These are phyloP conservation scores for Endotrypanum monterogeii DNA, from an alignment of 208 protist species.

Conservation along the genomic window DNA sequence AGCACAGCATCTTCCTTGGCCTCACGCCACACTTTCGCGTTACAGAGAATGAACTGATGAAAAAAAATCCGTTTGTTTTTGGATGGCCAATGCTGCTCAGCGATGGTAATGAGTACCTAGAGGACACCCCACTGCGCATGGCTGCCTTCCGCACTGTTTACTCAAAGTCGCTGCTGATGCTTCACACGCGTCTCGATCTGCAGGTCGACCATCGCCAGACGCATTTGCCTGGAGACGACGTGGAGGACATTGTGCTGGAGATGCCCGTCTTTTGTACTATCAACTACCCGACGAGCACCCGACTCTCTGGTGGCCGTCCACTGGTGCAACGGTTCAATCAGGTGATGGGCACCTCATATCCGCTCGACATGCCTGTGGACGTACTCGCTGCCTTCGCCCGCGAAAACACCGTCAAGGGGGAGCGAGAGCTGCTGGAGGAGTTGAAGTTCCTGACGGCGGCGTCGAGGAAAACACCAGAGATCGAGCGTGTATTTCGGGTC, in stretches of 20 bases:
- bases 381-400: slow-evolving; percentile 80
- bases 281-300: slow-evolving; percentile 87
- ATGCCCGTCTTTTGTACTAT: slow-evolving; percentile 89
- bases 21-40: slow-evolving; percentile 79
- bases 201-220: slow-evolving; percentile 81
- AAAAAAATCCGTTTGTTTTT: slow-evolving; percentile 93
- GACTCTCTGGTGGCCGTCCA: slow-evolving; percentile 81
- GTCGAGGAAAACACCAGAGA: slow-evolving; percentile 63
- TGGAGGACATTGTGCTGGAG: slow-evolving; percentile 83
- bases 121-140: slow-evolving; percentile 80
- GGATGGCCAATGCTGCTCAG: slow-evolving; percentile 90
- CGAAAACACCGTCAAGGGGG: slow-evolving; percentile 67
- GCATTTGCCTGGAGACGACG: slow-evolving; percentile 57
- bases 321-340: slow-evolving; percentile 91
- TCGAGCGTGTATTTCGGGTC: slow-evolving; percentile 83
- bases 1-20: slow-evolving; percentile 88
- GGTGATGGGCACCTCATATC: slow-evolving; percentile 88
- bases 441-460: slow-evolving; percentile 79
- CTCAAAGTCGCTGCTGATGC: slow-evolving; percentile 87
- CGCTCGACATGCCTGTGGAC: slow-evolving; percentile 88
- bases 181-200: slow-evolving; percentile 86
- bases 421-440: slow-evolving; percentile 79
- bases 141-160: slow-evolving; percentile 89
- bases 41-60: slow-evolving; percentile 85
- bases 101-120: slow-evolving; percentile 83